These are phyloP conservation scores for Fraxinus greggii DNA, from an alignment of 305 asterid species.

Conservation along the genomic window DNA sequence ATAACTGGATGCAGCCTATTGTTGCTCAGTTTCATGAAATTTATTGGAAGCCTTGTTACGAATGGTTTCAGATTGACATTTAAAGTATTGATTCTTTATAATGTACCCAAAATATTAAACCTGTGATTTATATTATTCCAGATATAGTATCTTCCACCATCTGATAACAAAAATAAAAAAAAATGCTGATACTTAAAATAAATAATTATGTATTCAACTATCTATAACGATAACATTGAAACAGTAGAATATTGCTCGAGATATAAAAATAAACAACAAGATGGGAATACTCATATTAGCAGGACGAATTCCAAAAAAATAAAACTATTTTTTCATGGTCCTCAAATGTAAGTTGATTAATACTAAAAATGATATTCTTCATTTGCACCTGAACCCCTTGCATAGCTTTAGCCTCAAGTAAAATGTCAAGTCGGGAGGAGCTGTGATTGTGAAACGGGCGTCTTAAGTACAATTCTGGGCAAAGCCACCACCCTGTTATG, in stretches of 20 bases:
- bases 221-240: background rate
- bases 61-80: background rate
- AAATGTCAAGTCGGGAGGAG: conserved; percentile 73
- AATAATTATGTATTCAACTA: background rate
- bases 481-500: conserved; percentile 99
- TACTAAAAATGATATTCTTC: background rate
- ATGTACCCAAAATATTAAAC: background rate
- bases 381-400: conserved; percentile 83
- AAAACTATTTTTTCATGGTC: background rate
- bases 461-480: conserved; percentile 88
- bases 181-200: background rate
- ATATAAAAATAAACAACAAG: conserved; percentile 11
- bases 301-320: background rate
- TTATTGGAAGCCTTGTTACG: background rate
- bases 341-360: conserved; percentile 3
- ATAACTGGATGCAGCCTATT: conserved; percentile 10
- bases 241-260: conserved; percentile 10
- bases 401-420: conserved; percentile 86
- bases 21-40: conserved; percentile 14
- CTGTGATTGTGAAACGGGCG: conserved; percentile 71
- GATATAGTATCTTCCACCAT: background rate
- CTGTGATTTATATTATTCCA: background rate
- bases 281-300: background rate
- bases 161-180: background rate
- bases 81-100: background rate